Evolutionary conservation across 2,329 filamentous ascomycete genomes (phyloP).

Genomic region (Colletotrichum sp.): DNA sequence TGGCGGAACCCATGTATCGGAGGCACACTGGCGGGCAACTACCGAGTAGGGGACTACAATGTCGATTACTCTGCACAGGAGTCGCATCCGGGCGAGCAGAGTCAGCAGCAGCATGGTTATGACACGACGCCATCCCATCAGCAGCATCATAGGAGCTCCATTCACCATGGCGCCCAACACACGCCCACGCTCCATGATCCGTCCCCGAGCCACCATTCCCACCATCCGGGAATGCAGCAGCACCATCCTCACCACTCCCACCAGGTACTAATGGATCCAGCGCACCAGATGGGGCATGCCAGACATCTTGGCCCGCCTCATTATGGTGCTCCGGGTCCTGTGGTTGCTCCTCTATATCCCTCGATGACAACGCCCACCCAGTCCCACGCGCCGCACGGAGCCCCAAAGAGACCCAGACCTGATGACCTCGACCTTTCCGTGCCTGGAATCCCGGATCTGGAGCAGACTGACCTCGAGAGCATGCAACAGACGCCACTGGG

Average conservation of each 20-base stretch:
- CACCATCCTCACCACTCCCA: slow-evolving; percentile 55
- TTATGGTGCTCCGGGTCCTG: slow-evolving; percentile 54
- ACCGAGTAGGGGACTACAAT: slow-evolving; percentile 76
- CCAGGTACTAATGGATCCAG: slow-evolving; percentile 61
- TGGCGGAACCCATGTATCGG: slow-evolving; percentile 77
- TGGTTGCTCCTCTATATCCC: slow-evolving; percentile 58
- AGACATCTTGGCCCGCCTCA: slow-evolving; percentile 57
- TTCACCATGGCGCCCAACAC: slow-evolving; percentile 49
- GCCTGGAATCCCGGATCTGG: slow-evolving; percentile 55
- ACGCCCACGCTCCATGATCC: slow-evolving; percentile 52
- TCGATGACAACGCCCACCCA: slow-evolving; percentile 48
- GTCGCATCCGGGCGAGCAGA: slow-evolving; percentile 68
- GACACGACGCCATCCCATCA: slow-evolving; percentile 45
- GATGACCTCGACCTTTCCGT: slow-evolving; percentile 65
- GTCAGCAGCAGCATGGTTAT: slow-evolving; percentile 69
- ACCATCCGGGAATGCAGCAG: slow-evolving; percentile 43
- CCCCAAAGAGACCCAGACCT: slow-evolving; percentile 58
- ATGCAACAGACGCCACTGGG: slow-evolving; percentile 60
- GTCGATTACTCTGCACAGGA: slow-evolving; percentile 76
- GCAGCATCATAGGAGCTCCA: slow-evolving; percentile 49
- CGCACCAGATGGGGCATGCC: slow-evolving; percentile 55
- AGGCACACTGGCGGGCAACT: slow-evolving; percentile 77
- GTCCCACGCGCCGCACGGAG: slow-evolving; percentile 30
- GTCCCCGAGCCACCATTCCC: slow-evolving; percentile 44
- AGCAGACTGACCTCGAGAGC: slow-evolving; percentile 59